These are phyloP conservation scores for Fusarium camptoceras DNA, from an alignment of 2,329 filamentous ascomycete species.

Conservation along the genomic window DNA sequence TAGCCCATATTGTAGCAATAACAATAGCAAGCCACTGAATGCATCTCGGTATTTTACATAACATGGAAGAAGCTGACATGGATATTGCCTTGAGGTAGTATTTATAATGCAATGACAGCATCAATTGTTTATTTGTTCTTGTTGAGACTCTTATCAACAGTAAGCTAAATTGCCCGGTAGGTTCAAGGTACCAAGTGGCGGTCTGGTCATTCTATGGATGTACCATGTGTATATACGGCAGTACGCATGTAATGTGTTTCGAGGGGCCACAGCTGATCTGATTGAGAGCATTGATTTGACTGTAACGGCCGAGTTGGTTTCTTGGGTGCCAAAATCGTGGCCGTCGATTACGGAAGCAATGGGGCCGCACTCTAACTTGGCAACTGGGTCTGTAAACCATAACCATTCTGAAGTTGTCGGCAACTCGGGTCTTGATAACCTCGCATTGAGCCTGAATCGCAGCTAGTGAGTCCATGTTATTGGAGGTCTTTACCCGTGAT, in stretches of 20 bases:
- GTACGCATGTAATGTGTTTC: constrained; percentile 8
- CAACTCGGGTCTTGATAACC: constrained; percentile 10
- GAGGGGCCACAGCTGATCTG: constrained; percentile 10
- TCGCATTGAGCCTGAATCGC: constrained; percentile 32
- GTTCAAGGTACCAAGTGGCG: constrained; percentile 24
- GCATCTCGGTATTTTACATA: not conserved
- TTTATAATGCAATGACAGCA: not conserved
- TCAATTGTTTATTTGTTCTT: not conserved
- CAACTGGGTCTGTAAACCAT: not conserved
- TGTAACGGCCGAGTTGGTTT: not conserved
- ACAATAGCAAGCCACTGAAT: not conserved
- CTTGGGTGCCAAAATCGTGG: not conserved
- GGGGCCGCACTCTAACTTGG: constrained; percentile 1
- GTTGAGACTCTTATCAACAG: not conserved
- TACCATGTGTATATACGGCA: not conserved
- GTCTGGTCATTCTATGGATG: constrained; percentile 10
- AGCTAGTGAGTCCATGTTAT: constrained; percentile 14
- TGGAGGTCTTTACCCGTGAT: constrained; percentile 30
- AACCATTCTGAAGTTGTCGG: constrained; percentile 1
- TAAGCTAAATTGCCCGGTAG: not conserved
- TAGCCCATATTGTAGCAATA: not conserved
- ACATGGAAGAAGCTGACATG: not conserved
- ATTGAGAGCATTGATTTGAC: constrained; percentile 6
- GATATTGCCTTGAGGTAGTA: not conserved
- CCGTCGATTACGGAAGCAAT: constrained; percentile 12